These are phyloP conservation scores for Cytidiella melzeri DNA, from an alignment of 768 basidiomycete genomes.

Conservation along the genomic window DNA sequence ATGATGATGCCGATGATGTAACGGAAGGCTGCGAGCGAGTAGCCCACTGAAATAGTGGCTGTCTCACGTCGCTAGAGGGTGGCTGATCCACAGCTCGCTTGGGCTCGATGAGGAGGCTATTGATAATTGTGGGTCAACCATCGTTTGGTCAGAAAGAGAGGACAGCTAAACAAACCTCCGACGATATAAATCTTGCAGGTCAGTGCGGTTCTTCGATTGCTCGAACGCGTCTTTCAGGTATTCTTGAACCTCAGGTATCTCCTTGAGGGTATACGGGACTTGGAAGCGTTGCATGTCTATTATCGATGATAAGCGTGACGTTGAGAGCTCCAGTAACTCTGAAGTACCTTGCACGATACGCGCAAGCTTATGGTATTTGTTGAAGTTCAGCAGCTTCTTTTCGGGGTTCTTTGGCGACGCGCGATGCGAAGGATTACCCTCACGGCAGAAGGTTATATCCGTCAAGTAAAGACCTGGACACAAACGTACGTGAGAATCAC, in stretches of 20 bases:
- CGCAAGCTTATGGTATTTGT: conserved; percentile 90
- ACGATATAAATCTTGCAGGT: conserved; percentile 79
- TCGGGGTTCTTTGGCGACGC: conserved; percentile 68
- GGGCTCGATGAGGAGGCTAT: conserved; percentile 76
- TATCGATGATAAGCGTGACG: conserved; percentile 4
- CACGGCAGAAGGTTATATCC: conserved; percentile 91
- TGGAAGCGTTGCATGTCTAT: conserved; percentile 92
- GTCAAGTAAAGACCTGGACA: conserved; percentile 73
- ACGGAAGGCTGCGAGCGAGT: conserved; percentile 47
- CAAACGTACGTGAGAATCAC: not conserved
- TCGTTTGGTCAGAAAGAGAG: not conserved
- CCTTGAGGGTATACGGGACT: conserved; percentile 77
- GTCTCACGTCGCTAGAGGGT: conserved; percentile 61
- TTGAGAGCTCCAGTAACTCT: not conserved
- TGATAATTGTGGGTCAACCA: conserved; percentile 1
- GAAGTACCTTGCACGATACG: conserved; percentile 71
- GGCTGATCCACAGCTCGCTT: conserved; percentile 70
- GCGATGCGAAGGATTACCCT: conserved; percentile 86
- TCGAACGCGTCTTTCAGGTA: conserved; percentile 72
- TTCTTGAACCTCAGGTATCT: conserved; percentile 83
- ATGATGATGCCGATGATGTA: conserved; percentile 30
- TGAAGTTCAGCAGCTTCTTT: conserved; percentile 89
- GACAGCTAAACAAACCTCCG: conserved; percentile 51
- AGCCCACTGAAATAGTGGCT: conserved; percentile 69
- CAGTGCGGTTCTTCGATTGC: conserved; percentile 69